phyloP scores from a whole-genome alignment of 2,329 filamentous ascomycete species.

The Ceratocystis alfenasii region DNA sequence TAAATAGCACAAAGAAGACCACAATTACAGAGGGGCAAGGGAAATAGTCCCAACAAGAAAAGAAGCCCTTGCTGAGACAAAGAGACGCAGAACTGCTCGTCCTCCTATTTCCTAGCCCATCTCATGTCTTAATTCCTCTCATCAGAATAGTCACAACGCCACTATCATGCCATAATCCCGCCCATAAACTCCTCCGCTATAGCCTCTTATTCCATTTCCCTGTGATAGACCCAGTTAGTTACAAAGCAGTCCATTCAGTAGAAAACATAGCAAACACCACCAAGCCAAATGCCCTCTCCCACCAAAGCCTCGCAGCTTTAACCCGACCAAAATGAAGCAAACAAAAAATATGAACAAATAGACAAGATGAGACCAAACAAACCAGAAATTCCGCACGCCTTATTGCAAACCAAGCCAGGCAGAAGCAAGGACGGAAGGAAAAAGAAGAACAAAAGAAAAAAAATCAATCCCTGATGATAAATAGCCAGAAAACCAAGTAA shows the following conservation, averaged over 20 bases:
- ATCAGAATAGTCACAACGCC: not conserved
- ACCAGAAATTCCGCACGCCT: not conserved
- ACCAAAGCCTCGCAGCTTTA: not conserved
- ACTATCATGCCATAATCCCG: not conserved
- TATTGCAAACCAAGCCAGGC: not conserved
- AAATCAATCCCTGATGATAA: constrained; percentile 8
- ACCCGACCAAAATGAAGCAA: not conserved
- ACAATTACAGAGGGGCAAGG: not conserved
- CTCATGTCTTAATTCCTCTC: not conserved
- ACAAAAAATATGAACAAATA: not conserved
- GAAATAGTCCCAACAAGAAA: not conserved
- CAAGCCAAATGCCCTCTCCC: not conserved
- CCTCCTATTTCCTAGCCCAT: not conserved
- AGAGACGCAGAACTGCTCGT: not conserved
- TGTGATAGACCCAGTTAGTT: not conserved
- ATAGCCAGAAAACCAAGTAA: constrained; percentile 5
- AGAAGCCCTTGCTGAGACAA: not conserved
- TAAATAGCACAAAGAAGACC: not conserved
- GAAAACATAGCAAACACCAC: constrained; percentile 2
- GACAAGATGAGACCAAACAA: constrained; percentile 9
- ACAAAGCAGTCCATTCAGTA: not conserved
- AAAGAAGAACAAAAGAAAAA: constrained; percentile 8
- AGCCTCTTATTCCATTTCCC: not conserved
- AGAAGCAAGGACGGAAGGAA: constrained; percentile 1
- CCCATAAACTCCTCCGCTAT: not conserved